Evolutionary conservation across 306 rosid species (phyloP).

Genomic region (Vigna nakashimae): DNA sequence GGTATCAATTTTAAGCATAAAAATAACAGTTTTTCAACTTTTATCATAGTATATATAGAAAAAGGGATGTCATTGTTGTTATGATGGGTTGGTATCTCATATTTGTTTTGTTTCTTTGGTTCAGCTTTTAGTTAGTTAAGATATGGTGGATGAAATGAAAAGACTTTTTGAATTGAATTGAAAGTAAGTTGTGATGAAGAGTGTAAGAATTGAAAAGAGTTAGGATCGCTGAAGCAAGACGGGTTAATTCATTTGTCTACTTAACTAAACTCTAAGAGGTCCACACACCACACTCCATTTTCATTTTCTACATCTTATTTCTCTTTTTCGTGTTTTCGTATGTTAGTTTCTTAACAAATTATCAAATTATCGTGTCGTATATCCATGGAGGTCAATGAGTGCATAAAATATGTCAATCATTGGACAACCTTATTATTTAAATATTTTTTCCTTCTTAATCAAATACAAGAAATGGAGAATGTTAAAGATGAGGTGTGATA

Average conservation of each 20-base stretch:
- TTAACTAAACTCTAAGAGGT: constrained; percentile 12
- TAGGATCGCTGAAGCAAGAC: neutral
- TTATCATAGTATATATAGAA: neutral
- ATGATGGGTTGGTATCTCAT: constrained; percentile 44
- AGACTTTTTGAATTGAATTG: constrained; percentile 36
- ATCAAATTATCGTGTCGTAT: constrained; percentile 17
- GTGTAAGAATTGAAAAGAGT: neutral
- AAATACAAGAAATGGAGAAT: constrained; percentile 27
- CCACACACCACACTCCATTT: constrained; percentile 48
- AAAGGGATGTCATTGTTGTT: constrained; percentile 36
- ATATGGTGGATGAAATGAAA: constrained; percentile 50
- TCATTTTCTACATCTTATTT: constrained; percentile 4
- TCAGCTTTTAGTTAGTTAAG: constrained; percentile 47
- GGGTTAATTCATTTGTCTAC: constrained; percentile 25
- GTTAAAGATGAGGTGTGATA: constrained; percentile 24
- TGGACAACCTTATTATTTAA: constrained; percentile 7
- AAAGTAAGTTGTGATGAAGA: constrained; percentile 37
- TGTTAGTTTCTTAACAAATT: constrained; percentile 40
- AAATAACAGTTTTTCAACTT: too few species aligned
- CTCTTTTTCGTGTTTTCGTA: constrained; percentile 34
- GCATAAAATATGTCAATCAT: constrained; percentile 39
- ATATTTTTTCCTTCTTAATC: neutral
- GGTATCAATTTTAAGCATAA: too few species aligned
- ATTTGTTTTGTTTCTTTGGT: constrained; percentile 47
- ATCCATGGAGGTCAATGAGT: neutral